Conservation (phyloP, 768 basidiomycete genomes). For the Pleurotus tuber-regium region DNA sequence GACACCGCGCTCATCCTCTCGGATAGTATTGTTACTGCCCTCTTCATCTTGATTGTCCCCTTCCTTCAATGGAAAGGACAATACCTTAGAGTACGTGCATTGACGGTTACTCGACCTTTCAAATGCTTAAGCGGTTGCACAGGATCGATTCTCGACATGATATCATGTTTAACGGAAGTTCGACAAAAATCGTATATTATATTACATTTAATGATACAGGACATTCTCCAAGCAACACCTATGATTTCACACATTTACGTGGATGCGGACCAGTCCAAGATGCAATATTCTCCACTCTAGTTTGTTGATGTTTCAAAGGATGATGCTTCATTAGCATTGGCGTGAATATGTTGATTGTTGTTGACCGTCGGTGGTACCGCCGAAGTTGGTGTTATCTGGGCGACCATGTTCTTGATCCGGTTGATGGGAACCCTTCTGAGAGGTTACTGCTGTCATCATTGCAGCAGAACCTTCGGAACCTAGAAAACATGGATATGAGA, state of each 20-base stretch:
- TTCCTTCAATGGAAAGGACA: conserved; percentile 48
- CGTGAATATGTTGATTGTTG: conserved; percentile 35
- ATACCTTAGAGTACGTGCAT: conserved; percentile 38
- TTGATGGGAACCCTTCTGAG: conserved; percentile 24
- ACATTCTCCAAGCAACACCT: too few species aligned
- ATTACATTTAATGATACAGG: background rate
- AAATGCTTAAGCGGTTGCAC: background rate
- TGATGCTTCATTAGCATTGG: conserved; percentile 40
- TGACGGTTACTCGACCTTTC: background rate
- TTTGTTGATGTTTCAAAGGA: too few species aligned
- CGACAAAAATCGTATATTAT: background rate
- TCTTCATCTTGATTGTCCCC: conserved; percentile 53
- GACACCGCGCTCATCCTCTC: background rate
- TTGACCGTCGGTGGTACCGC: conserved; percentile 23
- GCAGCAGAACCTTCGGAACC: conserved; percentile 20
- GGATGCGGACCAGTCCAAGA: too few species aligned
- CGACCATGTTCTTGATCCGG: conserved; percentile 39
- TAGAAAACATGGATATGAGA: background rate
- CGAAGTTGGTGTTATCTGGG: conserved; percentile 40
- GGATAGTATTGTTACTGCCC: conserved; percentile 42
- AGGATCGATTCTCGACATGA: conserved; percentile 13
- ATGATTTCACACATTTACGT: too few species aligned
- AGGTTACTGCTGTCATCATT: conserved; percentile 22
- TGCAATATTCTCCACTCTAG: too few species aligned
- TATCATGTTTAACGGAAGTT: too few species aligned